A percentile compares a stretch with the other conserved stretches of the same genome.
Conservation (phyloP, 768 basidiomycete species). For the Auriscalpium vulgare region DNA sequence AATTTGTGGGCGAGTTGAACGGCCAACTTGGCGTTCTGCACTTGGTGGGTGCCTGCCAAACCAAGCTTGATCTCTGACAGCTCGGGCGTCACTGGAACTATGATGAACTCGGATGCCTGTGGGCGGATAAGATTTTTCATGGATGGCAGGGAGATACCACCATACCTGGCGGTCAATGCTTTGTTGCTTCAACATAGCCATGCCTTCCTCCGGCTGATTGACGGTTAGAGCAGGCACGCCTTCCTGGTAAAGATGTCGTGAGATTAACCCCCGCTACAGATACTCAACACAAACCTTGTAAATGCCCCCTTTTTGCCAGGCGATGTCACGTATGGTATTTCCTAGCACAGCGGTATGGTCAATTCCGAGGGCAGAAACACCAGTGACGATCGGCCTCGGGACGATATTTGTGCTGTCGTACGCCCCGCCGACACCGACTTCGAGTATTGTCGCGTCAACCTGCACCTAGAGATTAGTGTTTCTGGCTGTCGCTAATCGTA, state of each 20-base stretch:
- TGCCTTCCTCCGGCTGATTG: constrained; percentile 59
- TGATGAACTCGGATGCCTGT: constrained; percentile 62
- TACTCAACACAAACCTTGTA: constrained; percentile 59
- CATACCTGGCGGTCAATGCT: constrained; percentile 61
- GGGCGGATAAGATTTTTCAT: background rate
- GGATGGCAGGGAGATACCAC: background rate
- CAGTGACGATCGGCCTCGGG: constrained; percentile 83
- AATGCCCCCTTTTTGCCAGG: constrained; percentile 94
- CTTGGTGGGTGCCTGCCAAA: constrained; percentile 81
- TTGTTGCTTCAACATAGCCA: constrained; percentile 57
- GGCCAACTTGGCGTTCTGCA: constrained; percentile 83
- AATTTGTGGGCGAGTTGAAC: constrained; percentile 64
- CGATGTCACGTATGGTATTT: constrained; percentile 81
- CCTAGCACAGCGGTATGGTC: constrained; percentile 89
- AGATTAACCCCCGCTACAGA: background rate
- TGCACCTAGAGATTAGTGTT: constrained; percentile 12
- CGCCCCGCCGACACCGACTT: constrained; percentile 92
- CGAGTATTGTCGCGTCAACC: constrained; percentile 86
- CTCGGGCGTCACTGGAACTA: constrained; percentile 46
- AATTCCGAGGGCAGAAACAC: constrained; percentile 83
- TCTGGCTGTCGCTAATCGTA: background rate
- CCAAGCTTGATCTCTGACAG: constrained; percentile 57
- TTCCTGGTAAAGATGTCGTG: constrained; percentile 32
- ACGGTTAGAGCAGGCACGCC: constrained; percentile 84
- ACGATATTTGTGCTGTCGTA: constrained; percentile 97